phyloP scores from a whole-genome alignment of 2,329 filamentous ascomycete species.

The Fusarium tricinctum region DNA sequence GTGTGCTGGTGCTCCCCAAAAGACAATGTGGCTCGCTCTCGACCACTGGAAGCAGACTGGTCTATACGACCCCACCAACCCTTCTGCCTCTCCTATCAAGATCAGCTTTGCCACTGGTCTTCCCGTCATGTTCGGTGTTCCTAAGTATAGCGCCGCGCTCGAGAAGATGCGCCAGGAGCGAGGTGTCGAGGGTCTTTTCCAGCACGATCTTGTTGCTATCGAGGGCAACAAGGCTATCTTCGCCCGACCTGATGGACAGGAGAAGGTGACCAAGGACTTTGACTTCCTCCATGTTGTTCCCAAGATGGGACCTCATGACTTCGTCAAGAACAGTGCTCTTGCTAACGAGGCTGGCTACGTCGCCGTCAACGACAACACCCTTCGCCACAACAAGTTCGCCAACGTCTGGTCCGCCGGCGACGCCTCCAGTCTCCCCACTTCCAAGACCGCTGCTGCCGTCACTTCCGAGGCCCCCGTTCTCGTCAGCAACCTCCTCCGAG shows the following conservation, averaged over 20 bases:
- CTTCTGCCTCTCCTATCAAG: constrained; percentile 60
- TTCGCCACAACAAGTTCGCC: constrained; percentile 65
- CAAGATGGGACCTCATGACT: constrained; percentile 70
- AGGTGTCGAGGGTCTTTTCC: constrained; percentile 70
- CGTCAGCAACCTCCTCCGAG: constrained; percentile 62
- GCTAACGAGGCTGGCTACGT: constrained; percentile 70
- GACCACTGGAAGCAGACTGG: constrained; percentile 70
- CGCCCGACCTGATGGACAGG: constrained; percentile 58
- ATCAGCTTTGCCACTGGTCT: constrained; percentile 70
- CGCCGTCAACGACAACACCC: constrained; percentile 68
- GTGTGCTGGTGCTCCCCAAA: constrained; percentile 73
- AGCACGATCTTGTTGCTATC: constrained; percentile 68
- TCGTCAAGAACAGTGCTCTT: constrained; percentile 66
- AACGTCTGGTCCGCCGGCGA: constrained; percentile 73
- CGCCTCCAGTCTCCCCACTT: constrained; percentile 70
- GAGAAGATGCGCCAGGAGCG: constrained; percentile 67
- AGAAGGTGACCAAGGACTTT: constrained; percentile 62
- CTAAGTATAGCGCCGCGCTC: constrained; percentile 69
- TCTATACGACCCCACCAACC: constrained; percentile 60
- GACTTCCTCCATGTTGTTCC: constrained; percentile 70
- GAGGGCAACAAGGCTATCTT: constrained; percentile 68
- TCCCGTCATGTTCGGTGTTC: constrained; percentile 71
- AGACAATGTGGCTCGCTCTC: constrained; percentile 73
- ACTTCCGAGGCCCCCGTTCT: constrained; percentile 66
- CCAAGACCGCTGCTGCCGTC: constrained; percentile 68